Evolutionary conservation across 1,284 basidiomycete genomes (phyloP).

Genomic region (Polyporus tsugae): DNA sequence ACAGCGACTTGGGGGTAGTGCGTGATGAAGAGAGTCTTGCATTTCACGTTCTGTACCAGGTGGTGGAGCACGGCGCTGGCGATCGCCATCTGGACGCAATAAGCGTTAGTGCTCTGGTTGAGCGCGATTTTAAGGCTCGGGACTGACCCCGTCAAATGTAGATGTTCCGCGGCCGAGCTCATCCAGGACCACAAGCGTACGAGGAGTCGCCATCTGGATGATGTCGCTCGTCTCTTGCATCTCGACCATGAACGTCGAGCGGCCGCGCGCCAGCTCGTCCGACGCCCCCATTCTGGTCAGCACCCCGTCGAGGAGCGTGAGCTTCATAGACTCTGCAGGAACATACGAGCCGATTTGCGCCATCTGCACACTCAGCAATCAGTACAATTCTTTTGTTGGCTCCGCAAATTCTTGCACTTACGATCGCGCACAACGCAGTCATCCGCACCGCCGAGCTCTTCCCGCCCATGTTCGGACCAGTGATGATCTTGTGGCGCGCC

Average conservation of each 20-base stretch:
- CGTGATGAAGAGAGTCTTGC: constrained; percentile 93
- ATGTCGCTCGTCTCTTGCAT: constrained; percentile 95
- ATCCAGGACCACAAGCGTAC: constrained; percentile 88
- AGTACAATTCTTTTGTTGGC: not conserved
- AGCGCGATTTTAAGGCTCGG: not conserved
- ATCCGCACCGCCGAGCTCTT: constrained; percentile 83
- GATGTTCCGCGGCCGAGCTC: constrained; percentile 87
- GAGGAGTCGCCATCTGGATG: constrained; percentile 73
- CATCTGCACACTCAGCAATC: constrained; percentile 40
- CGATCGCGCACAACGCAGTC: constrained; percentile 77
- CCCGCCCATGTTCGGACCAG: constrained; percentile 84
- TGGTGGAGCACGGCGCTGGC: constrained; percentile 83
- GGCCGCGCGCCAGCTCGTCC: constrained; percentile 85
- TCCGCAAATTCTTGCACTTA: constrained; percentile 41
- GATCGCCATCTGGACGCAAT: constrained; percentile 74
- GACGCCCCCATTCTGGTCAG: constrained; percentile 93
- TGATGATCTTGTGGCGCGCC: constrained; percentile 79
- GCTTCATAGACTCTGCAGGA: constrained; percentile 74
- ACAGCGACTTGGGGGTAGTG: constrained; percentile 85
- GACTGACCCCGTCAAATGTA: constrained; percentile 82
- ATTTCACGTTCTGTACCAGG: constrained; percentile 66
- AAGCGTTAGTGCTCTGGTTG: not conserved
- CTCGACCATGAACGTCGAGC: constrained; percentile 97
- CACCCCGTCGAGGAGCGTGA: constrained; percentile 86
- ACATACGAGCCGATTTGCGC: constrained; percentile 73